Evolutionary conservation across 2,329 filamentous ascomycete species (phyloP).

Genomic region (Coleophoma crateriformis): DNA sequence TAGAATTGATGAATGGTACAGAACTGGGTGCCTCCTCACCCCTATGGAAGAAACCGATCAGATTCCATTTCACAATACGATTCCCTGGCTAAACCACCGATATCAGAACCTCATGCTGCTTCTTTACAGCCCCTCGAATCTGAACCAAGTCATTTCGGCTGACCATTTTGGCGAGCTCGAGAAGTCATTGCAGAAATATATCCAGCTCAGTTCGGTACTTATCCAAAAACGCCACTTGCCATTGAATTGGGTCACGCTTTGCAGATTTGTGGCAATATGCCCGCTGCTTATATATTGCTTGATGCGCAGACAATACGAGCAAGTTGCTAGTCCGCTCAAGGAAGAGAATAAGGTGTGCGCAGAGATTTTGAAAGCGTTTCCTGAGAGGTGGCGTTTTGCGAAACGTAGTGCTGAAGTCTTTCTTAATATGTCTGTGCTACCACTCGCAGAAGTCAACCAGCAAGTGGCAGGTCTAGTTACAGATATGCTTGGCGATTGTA

Average conservation of each 20-base stretch:
- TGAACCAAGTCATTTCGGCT: slow-evolving; percentile 29
- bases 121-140: slow-evolving; percentile 36
- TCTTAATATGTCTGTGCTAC: slow-evolving; percentile 12
- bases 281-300: slow-evolving; percentile 31
- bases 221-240: slow-evolving; percentile 37
- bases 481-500: slow-evolving; percentile 7
- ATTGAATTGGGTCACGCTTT: slow-evolving; percentile 36
- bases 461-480: slow-evolving; percentile 12
- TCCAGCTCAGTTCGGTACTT: slow-evolving; percentile 35
- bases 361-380: slow-evolving; percentile 32
- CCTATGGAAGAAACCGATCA: not conserved
- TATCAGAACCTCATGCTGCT: slow-evolving; percentile 25
- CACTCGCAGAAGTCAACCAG: slow-evolving; percentile 3
- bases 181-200: slow-evolving; percentile 33
- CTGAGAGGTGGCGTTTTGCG: slow-evolving; percentile 28
- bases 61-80: not conserved
- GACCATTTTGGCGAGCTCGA: slow-evolving; percentile 29
- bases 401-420: slow-evolving; percentile 30
- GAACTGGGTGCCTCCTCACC: not conserved
- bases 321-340: slow-evolving; percentile 17
- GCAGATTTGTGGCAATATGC: slow-evolving; percentile 31
- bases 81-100: not conserved
- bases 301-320: slow-evolving; percentile 1
- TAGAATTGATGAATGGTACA: not conserved
- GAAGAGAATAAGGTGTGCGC: slow-evolving; percentile 31